phyloP scores from a whole-genome alignment of 192 early-diverging fungal genomes.

The Coemansia aciculifera region DNA sequence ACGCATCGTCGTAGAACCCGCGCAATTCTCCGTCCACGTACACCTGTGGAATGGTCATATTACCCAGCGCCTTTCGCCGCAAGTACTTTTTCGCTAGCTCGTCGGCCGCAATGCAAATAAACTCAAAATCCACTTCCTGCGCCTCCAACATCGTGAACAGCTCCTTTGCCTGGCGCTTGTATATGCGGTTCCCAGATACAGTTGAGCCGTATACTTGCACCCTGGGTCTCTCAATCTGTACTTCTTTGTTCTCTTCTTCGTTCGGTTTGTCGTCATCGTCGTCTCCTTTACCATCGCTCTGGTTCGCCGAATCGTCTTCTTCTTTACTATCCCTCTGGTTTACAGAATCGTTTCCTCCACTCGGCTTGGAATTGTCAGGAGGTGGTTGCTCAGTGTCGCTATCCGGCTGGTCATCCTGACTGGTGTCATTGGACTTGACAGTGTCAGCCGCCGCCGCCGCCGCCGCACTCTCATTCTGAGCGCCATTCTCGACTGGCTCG shows the following conservation, averaged over 20 bases:
- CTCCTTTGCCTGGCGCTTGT: conserved; percentile 51
- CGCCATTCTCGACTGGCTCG: neutral
- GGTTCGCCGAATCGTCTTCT: neutral
- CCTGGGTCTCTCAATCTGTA: conserved; percentile 28
- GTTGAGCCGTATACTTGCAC: conserved; percentile 55
- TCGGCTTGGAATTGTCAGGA: neutral
- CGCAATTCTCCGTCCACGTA: conserved; percentile 57
- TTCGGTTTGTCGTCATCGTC: conserved; percentile 6
- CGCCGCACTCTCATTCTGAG: neutral
- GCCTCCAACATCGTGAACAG: conserved; percentile 52
- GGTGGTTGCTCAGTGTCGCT: neutral
- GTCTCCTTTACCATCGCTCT: neutral
- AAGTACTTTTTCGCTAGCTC: conserved; percentile 56
- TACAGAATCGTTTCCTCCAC: neutral
- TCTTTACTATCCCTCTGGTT: neutral
- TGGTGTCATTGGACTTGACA: neutral
- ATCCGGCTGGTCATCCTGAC: neutral
- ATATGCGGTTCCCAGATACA: conserved; percentile 50
- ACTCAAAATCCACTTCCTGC: conserved; percentile 57
- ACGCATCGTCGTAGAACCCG: conserved; percentile 54
- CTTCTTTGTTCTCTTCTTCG: conserved; percentile 9
- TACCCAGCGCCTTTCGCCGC: conserved; percentile 53
- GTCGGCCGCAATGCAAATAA: conserved; percentile 55
- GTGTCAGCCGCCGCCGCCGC: neutral
- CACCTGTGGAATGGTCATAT: conserved; percentile 56